Evolutionary conservation across 192 early-diverging fungal genomes (phyloP), one percentile per base, ranked within the genome.

Genomic region (Helicostylum pulchrum): DNA sequence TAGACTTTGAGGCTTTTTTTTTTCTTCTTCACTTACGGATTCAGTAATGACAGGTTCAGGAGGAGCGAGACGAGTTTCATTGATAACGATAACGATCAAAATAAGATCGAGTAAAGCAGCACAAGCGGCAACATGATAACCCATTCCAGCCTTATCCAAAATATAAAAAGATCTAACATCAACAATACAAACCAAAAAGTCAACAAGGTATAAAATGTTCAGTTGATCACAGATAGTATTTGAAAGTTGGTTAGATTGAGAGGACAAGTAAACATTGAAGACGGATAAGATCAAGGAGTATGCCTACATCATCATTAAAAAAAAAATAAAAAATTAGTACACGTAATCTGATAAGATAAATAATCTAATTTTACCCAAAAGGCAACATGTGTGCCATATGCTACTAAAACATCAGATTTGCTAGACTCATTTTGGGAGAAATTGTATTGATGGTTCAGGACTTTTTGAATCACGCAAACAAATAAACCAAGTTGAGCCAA

Each of bases 281-380:
- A 76, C 69, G 1, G 79, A 78, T 12, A 67, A 46, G 11, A 77
- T 73, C n/a, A 55, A 67, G 20, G 65, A 67, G 17, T 64, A 44
- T 8, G 47, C 65, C 10, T 69, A 36, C 2, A 61, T 52, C 17
- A 63, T 20, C 8, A 26, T 11, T 20, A n/a, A n/a, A n/a, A n/a
- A n/a, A n/a, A n/a, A n/a, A n/a, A n/a, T n/a, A n/a, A n/a, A 48
- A 26, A 64, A 32, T 55, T 46, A 57, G 51, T 26, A 56, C 56
- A 52, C 8, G n/a, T 45, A 21, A 47, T 19, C 45, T 36, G 32
- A 31, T n/a, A 56, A 2, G 17, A 44, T 21, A 9, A 7, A 43
- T 23, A 12, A 44, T 20, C 20, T 34, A 26, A 42, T 32, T 43
- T 53, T 68, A 68, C 67, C 67, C 67, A 68, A 68, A 62, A 61